phyloP scores from a whole-genome alignment of 2,329 filamentous ascomycete species.

The Xylaria sp. region DNA sequence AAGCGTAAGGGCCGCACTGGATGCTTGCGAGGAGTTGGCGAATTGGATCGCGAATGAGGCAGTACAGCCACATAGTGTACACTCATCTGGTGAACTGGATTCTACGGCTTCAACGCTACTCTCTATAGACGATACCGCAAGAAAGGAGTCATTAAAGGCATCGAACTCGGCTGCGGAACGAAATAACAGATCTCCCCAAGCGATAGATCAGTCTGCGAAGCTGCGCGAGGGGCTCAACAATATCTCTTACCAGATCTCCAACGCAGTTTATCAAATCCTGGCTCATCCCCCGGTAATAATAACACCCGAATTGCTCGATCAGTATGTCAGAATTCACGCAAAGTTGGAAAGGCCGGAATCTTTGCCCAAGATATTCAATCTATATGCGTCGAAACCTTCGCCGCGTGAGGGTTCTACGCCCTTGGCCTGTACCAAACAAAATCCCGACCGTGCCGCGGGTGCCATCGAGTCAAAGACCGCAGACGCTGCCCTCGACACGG shows the following conservation, averaged over 20 bases:
- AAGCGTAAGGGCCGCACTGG: conserved; percentile 39
- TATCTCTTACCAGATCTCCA: conserved; percentile 62
- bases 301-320: conserved; percentile 70
- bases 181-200: conserved; percentile 26
- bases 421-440: conserved; percentile 65
- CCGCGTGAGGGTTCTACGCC: conserved; percentile 65
- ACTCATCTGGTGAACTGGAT: conserved; percentile 43
- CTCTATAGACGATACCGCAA: conserved; percentile 39
- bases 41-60: conserved; percentile 41
- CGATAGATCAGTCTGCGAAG: conserved; percentile 33
- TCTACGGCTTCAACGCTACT: conserved; percentile 45
- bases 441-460: conserved; percentile 70
- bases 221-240: conserved; percentile 54
- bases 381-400: conserved; percentile 84
- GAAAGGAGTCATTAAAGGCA: not conserved
- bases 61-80: conserved; percentile 39
- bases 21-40: conserved; percentile 38
- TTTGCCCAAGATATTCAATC: conserved; percentile 77
- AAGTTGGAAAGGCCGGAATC: conserved; percentile 75
- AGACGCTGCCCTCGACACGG: conserved; percentile 75
- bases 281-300: conserved; percentile 80
- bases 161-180: conserved; percentile 6
- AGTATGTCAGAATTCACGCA: conserved; percentile 79
- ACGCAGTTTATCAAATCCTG: conserved; percentile 71
- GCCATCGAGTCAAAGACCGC: conserved; percentile 76